Percentiles rank a stretch among this genome's conserved stretches.
Conservation (phyloP, 805 yeast genomes). For the Ogataea siamensis region DNA sequence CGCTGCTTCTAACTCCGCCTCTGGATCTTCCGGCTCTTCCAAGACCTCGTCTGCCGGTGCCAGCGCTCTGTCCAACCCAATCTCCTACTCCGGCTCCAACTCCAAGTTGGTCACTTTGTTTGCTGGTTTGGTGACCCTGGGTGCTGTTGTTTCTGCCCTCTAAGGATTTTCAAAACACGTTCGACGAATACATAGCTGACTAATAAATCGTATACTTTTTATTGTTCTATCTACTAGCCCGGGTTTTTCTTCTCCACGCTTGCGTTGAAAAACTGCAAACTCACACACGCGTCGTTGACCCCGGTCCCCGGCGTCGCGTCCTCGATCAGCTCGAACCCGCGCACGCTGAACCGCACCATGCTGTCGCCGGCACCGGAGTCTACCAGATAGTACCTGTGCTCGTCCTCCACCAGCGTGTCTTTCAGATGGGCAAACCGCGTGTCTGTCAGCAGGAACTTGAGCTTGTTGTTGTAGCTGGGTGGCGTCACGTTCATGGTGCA, state of each 20-base stretch:
- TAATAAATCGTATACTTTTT: constrained; percentile 5
- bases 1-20: constrained; percentile 17
- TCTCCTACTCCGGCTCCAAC: constrained; percentile 31
- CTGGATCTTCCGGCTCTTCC: constrained; percentile 17
- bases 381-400: constrained; percentile 19
- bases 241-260: constrained; percentile 49
- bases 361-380: constrained; percentile 19
- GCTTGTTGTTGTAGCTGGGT: constrained; percentile 33
- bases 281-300: constrained; percentile 52
- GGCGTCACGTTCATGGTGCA: constrained; percentile 30
- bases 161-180: constrained; percentile 12
- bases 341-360: constrained; percentile 39
- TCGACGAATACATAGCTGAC: constrained; percentile 7
- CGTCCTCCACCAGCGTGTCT: constrained; percentile 27
- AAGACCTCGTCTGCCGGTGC: constrained; percentile 27
- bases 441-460: constrained; percentile 25
- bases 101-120: constrained; percentile 30
- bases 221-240: constrained; percentile 7
- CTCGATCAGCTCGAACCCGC: constrained; percentile 58
- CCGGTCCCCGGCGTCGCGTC: constrained; percentile 49
- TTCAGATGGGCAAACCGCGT: constrained; percentile 24
- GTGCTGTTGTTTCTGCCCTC: constrained; percentile 29
- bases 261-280: constrained; percentile 53
- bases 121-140: constrained; percentile 30
- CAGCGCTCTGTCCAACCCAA: constrained; percentile 20